Evolutionary conservation across 2,329 filamentous ascomycete species (phyloP).

Genomic region (Grosmannia huntii): DNA sequence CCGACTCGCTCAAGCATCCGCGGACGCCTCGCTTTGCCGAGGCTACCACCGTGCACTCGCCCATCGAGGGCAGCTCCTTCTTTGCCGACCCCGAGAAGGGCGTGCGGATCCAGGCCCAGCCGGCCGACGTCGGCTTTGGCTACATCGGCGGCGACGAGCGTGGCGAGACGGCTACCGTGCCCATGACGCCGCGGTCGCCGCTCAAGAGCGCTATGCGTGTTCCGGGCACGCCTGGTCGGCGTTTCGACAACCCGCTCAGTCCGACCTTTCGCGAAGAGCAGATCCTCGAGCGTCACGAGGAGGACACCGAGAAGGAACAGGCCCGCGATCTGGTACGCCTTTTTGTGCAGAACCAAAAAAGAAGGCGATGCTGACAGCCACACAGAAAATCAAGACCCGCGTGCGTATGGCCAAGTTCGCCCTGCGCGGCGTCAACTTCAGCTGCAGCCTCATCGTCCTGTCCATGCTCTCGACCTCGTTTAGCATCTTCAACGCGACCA

Average conservation of each 20-base stretch:
- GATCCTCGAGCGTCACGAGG: conserved; percentile 72
- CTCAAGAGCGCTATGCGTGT: conserved; percentile 85
- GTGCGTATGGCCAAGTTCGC: conserved; percentile 90
- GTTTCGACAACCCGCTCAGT: conserved; percentile 66
- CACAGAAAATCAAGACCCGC: conserved; percentile 78
- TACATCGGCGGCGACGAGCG: conserved; percentile 56
- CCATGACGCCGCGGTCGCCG: conserved; percentile 60
- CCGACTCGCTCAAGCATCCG: conserved; percentile 50
- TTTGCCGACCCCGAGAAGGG: conserved; percentile 47
- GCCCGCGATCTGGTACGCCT: conserved; percentile 67
- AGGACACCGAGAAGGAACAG: conserved; percentile 72
- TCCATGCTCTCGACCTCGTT: conserved; percentile 83
- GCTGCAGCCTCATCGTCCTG: conserved; percentile 89
- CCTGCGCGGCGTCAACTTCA: conserved; percentile 91
- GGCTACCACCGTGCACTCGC: conserved; percentile 67
- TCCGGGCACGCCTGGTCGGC: conserved; percentile 66
- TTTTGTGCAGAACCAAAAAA: background rate
- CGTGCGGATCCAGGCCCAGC: conserved; percentile 51
- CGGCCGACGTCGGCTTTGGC: conserved; percentile 83
- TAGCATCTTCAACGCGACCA: conserved; percentile 84
- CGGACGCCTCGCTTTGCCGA: conserved; percentile 71
- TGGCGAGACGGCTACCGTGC: conserved; percentile 46
- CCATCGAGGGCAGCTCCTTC: conserved; percentile 45
- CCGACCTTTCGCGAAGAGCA: conserved; percentile 88
- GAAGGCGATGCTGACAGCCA: too few species aligned